Evolutionary conservation across 2,329 filamentous ascomycete genomes (phyloP).

Genomic region (Scortechinia acanthostroma): DNA sequence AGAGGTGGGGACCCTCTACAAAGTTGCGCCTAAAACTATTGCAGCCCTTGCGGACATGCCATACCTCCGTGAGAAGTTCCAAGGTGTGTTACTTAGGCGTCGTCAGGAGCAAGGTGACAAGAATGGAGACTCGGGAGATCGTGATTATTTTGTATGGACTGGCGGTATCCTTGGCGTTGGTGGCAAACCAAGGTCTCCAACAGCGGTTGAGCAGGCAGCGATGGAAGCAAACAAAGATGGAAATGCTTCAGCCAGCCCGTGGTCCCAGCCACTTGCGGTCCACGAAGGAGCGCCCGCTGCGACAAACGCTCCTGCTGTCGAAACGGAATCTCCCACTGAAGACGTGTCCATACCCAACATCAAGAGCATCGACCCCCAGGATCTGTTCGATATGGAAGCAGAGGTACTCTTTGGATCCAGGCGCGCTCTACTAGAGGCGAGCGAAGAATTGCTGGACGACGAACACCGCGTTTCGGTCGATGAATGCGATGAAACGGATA

Average conservation of each 20-base stretch:
- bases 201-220: no score
- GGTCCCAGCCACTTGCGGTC: no score
- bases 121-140: background rate
- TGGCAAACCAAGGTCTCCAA: background rate
- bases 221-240: background rate
- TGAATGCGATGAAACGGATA: no score
- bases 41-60: slow-evolving; percentile 24
- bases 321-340: no score
- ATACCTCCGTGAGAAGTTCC: slow-evolving; percentile 25
- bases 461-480: no score
- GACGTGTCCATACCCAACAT: no score
- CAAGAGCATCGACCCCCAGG: no score
- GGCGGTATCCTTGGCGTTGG: background rate
- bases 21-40: slow-evolving; percentile 22
- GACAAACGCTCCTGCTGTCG: no score
- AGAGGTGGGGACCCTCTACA: slow-evolving; percentile 16
- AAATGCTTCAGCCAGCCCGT: background rate
- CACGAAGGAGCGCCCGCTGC: background rate
- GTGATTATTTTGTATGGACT: background rate
- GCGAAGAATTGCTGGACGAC: no score
- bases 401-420: no score
- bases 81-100: slow-evolving; percentile 25
- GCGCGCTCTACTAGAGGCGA: no score
- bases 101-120: slow-evolving; percentile 14
- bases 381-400: no score